Evolutionary conservation across 2,329 filamentous ascomycete genomes (phyloP).

Genomic region (Ascochyta pisi): DNA sequence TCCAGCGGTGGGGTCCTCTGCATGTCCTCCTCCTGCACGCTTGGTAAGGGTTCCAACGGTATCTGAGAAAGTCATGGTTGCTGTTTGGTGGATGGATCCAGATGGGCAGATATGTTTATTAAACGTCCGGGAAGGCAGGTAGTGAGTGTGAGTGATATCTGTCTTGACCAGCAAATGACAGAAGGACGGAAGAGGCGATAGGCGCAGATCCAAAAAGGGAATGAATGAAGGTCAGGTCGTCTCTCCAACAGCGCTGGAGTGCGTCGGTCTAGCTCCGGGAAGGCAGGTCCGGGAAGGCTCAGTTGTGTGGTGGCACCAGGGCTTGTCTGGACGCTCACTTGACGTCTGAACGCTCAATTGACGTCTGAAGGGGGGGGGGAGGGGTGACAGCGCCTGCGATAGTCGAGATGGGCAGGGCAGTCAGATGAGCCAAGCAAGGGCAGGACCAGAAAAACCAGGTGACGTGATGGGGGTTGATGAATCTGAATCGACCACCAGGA

Average conservation of each 20-base stretch:
- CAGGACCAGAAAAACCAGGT: conserved; percentile 30
- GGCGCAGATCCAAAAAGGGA: conserved; percentile 15
- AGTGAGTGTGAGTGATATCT: conserved; percentile 42
- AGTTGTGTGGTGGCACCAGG: conserved; percentile 21
- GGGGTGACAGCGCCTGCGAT: conserved; percentile 22
- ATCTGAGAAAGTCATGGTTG: conserved; percentile 36
- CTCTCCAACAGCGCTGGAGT: conserved; percentile 17
- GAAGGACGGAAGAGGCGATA: conserved; percentile 31
- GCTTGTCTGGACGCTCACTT: conserved; percentile 29
- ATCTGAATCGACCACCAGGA: conserved; percentile 37
- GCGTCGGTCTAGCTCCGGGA: conserved; percentile 14
- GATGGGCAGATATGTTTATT: conserved; percentile 25
- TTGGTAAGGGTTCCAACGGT: conserved; percentile 24
- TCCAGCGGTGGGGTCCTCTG: conserved; percentile 37
- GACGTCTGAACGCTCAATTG: conserved; percentile 9
- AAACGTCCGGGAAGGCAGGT: conserved; percentile 29
- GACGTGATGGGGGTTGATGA: conserved; percentile 23
- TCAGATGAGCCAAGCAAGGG: conserved; percentile 42
- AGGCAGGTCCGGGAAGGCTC: conserved; percentile 13
- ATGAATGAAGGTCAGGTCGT: conserved; percentile 17
- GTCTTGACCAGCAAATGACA: conserved; percentile 50
- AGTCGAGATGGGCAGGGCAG: conserved; percentile 38
- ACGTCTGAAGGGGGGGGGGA: background rate
- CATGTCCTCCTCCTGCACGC: conserved; percentile 34
- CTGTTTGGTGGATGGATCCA: conserved; percentile 18